Evolutionary conservation across 805 yeast species (phyloP).

Genomic region (Ogataea nakhonphanomensis): DNA sequence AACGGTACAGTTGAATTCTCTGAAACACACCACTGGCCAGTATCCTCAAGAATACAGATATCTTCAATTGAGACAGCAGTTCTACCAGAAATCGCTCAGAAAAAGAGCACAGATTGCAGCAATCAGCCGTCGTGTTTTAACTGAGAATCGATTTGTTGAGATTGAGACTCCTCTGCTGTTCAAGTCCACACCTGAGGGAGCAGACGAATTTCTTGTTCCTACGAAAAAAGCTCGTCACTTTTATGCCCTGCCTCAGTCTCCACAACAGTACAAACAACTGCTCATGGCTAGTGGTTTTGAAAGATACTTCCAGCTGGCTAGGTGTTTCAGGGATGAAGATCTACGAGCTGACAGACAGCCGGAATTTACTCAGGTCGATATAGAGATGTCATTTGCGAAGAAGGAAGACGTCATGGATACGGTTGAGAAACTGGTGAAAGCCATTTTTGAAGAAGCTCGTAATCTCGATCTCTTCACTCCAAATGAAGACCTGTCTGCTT

Average conservation of each 20-base stretch:
- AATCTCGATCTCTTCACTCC: slow-evolving; percentile 37
- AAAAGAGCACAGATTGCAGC: slow-evolving; percentile 55
- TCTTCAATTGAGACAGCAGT: slow-evolving; percentile 66
- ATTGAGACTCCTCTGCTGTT: slow-evolving; percentile 91
- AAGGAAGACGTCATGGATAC: slow-evolving; percentile 63
- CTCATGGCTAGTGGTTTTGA: slow-evolving; percentile 92
- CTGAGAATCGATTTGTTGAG: slow-evolving; percentile 57
- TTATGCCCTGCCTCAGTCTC: slow-evolving; percentile 95
- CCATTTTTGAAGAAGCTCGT: slow-evolving; percentile 53
- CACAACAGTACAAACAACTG: slow-evolving; percentile 94
- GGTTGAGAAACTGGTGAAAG: slow-evolving; percentile 54
- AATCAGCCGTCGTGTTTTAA: slow-evolving; percentile 36
- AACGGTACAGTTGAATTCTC: slow-evolving; percentile 65
- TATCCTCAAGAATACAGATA: slow-evolving; percentile 81
- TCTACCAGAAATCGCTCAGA: slow-evolving; percentile 53
- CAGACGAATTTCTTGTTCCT: slow-evolving; percentile 92
- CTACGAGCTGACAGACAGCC: slow-evolving; percentile 94
- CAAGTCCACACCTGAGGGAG: slow-evolving; percentile 98
- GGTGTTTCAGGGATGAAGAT: slow-evolving; percentile 95
- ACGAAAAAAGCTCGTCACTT: slow-evolving; percentile 60
- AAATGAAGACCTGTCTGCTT: slow-evolving; percentile 27
- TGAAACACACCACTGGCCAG: slow-evolving; percentile 50
- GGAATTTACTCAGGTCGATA: slow-evolving; percentile 94
- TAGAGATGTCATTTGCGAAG: slow-evolving; percentile 85
- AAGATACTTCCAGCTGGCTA: slow-evolving; percentile 85